Percentiles rank a stretch among this genome's conserved stretches.
These are phyloP conservation scores for Tolypocladium cylindrosporum DNA, from an alignment of 2,329 filamentous ascomycete species.

Conservation along the genomic window DNA sequence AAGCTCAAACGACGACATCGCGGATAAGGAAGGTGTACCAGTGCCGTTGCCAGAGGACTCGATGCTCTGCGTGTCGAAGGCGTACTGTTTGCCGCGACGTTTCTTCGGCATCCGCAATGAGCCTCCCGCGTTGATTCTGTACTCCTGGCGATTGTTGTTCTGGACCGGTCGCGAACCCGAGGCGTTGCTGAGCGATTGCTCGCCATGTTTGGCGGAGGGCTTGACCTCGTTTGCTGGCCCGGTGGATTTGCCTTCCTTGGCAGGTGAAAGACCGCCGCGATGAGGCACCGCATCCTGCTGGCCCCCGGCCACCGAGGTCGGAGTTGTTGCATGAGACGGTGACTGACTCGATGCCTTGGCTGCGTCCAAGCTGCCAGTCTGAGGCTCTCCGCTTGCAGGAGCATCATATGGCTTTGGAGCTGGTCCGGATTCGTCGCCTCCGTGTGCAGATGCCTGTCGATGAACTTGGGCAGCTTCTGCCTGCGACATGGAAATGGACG, in stretches of 20 bases:
- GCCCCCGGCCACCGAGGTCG: not conserved
- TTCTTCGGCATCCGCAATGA: constrained; percentile 22
- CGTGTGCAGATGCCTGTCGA: not conserved
- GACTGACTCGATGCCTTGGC: no score
- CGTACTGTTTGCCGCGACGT: constrained; percentile 11
- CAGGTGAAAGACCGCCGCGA: not conserved
- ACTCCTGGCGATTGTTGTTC: constrained; percentile 7
- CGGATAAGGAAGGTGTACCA: constrained; percentile 5
- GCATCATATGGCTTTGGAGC: not conserved
- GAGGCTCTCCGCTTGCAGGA: not conserved
- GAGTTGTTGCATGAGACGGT: no score
- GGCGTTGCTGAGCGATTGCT: not conserved
- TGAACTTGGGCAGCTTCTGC: not conserved
- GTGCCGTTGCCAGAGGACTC: not conserved
- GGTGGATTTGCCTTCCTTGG: not conserved
- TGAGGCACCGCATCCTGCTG: not conserved
- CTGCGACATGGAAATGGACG: constrained; percentile 1
- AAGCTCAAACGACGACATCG: not conserved
- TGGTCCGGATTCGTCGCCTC: not conserved
- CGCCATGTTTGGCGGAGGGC: not conserved
- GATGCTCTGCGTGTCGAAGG: not conserved
- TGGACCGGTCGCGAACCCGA: not conserved
- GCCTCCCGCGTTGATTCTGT: constrained; percentile 18
- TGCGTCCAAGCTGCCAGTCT: not conserved
- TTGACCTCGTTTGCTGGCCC: not conserved